Base-by-base conservation (phyloP, 2,329 filamentous ascomycete species). In the Thielaviopsis cerberus region DNA sequence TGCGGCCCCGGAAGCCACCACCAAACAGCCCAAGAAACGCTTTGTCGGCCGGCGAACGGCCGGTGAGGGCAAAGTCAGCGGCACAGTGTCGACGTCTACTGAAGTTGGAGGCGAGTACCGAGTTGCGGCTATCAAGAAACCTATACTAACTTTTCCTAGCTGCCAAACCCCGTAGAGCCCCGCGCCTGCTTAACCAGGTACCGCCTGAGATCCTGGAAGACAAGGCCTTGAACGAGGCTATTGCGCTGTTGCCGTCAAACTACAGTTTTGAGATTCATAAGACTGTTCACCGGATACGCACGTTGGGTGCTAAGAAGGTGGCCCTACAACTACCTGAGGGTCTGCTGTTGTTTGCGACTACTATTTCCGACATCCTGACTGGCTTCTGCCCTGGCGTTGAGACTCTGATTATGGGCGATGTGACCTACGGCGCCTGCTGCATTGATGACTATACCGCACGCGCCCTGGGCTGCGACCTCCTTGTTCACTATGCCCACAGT, bases 211-310 rank as follows among this genome's bases (percentile, higher is more conserved):
- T 98, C 62, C 76, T 92, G 22, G 78, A 94, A 62, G 85, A 98
- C 66, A 75, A 82, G 53, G 86, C 85, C 53, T 86, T 98, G 66
- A 91, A 91, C 69, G 85, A 83, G 51, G 92, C 92, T 3, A 89
- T 97, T 60, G 77, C 82, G 5, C 78, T 98, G 30, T 80, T 98
- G 1, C 92, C 92, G 1, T 74, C 81, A n/a, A 98, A 98, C 74
- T 98, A 98, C 77, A 91, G 87, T 65, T 98, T 98, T 69, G 92
- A 98, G 73, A 89, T 98, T 58, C 92, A 88, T 68, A 98, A 98
- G 73, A 98, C 92, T 8, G 94, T 98, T 65, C 89, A 97, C 71
- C 83, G 91, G 53, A 90, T 98, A 69, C 85, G 88, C 51, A 85
- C 83, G 1, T 81, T 85, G 8, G 82, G 79, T 8, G 83, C 90